Conservation (phyloP, 352 stramenopile species). For the Blastocystis sp. region DNA sequence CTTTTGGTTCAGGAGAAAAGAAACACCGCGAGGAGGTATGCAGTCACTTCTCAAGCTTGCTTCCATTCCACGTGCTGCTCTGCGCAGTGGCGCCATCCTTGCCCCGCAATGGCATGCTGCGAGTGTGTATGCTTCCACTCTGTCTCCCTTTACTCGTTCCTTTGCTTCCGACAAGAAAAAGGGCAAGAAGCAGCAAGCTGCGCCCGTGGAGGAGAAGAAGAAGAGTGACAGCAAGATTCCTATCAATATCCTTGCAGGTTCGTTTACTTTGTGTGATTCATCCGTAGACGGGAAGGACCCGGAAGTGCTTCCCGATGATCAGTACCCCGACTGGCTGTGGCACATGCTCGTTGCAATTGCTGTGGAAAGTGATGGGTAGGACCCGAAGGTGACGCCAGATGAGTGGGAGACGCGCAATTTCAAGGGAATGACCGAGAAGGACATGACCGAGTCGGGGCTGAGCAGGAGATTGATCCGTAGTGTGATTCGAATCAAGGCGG, state of each 20-base stretch:
- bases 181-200: slow-evolving; percentile 55
- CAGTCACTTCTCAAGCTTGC: background rate
- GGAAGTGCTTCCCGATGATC: slow-evolving; percentile 61
- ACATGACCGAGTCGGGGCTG: background rate
- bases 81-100: background rate
- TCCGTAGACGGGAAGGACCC: slow-evolving; percentile 55
- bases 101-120: background rate
- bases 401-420: slow-evolving; percentile 58
- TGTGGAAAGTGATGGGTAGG: background rate
- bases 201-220: slow-evolving; percentile 26
- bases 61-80: background rate
- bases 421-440: slow-evolving; percentile 60
- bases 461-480: background rate
- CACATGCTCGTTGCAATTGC: slow-evolving; percentile 32
- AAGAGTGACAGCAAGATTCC: slow-evolving; percentile 63
- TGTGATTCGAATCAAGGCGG: slow-evolving; percentile 51
- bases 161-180: slow-evolving; percentile 65
- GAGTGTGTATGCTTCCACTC: background rate
- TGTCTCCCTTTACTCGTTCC: background rate
- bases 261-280: background rate
- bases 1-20: no score
- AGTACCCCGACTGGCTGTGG: slow-evolving; percentile 67
- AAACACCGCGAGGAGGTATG: background rate
- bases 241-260: slow-evolving; percentile 64
- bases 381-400: slow-evolving; percentile 47